A percentile compares a stretch with the other conserved stretches of the same genome.
These are phyloP conservation scores for Penicillium sp. DNA, from an alignment of 2,329 filamentous ascomycete genomes.

Conservation along the genomic window DNA sequence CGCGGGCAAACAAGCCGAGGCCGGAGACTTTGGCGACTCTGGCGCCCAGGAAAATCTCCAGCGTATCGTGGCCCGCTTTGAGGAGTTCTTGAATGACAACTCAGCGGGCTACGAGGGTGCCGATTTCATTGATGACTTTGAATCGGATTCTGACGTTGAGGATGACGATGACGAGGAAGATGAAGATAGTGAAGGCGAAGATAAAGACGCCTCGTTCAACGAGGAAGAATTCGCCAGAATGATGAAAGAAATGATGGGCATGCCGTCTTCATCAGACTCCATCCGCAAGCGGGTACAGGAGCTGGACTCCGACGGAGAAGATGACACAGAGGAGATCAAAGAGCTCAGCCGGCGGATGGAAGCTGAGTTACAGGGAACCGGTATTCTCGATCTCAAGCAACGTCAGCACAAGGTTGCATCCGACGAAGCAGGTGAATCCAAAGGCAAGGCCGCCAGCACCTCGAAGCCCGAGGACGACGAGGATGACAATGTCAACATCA, in stretches of 20 bases:
- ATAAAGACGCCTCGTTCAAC: conserved; percentile 76
- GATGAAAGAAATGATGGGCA: conserved; percentile 91
- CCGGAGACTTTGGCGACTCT: conserved; percentile 48
- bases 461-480: conserved; percentile 27
- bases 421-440: conserved; percentile 23
- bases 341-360: conserved; percentile 50
- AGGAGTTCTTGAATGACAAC: conserved; percentile 86
- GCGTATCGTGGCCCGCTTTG: conserved; percentile 92
- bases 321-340: conserved; percentile 62
- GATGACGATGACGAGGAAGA: conserved; percentile 56
- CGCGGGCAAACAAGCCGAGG: conserved; percentile 29
- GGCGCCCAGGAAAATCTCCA: conserved; percentile 63
- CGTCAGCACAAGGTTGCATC: conserved; percentile 20
- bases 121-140: conserved; percentile 69
- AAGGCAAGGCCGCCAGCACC: conserved; percentile 31
- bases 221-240: conserved; percentile 82
- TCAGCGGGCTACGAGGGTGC: conserved; percentile 78
- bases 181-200: conserved; percentile 65
- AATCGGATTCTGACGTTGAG: conserved; percentile 62
- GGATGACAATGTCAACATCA: conserved; percentile 78
- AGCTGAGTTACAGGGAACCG: conserved; percentile 49
- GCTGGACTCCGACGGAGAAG: conserved; percentile 53
- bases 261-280: conserved; percentile 48
- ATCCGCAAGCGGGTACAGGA: conserved; percentile 44
- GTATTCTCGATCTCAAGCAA: conserved; percentile 44